These are phyloP conservation scores for Apiospora sp. DNA, from an alignment of 2,329 filamentous ascomycete genomes.

Conservation along the genomic window DNA sequence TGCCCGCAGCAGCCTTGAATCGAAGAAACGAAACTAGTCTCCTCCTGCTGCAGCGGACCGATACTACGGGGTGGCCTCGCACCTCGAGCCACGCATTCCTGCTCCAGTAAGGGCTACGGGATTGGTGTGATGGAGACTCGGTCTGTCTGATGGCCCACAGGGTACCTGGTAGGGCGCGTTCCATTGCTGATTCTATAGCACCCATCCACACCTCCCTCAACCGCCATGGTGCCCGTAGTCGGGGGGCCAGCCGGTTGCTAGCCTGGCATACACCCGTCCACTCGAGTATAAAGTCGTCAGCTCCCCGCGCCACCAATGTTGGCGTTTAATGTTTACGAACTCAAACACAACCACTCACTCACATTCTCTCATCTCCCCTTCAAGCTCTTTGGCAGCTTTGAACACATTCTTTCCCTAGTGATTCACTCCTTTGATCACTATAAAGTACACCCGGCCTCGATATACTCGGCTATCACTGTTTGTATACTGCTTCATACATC, in stretches of 20 bases:
- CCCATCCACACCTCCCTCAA: conserved; percentile 9
- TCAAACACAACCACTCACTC: conserved; percentile 30
- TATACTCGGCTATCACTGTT: conserved; percentile 27
- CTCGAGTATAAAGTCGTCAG: conserved; percentile 9
- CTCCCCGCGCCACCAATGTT: conserved; percentile 1
- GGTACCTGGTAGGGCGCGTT: conserved; percentile 12
- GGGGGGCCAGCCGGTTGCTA: conserved; percentile 1
- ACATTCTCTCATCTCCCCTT: conserved; percentile 34
- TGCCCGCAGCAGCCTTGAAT: conserved; percentile 20
- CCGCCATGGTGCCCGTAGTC: background rate
- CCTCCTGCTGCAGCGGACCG: conserved; percentile 9
- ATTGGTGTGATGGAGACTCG: conserved; percentile 13
- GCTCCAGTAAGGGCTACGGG: conserved; percentile 4
- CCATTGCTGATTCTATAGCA: conserved; percentile 3
- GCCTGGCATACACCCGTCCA: background rate
- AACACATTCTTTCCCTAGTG: conserved; percentile 37
- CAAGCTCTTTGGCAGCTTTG: conserved; percentile 35
- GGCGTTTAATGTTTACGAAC: conserved; percentile 1
- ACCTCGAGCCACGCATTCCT: conserved; percentile 5
- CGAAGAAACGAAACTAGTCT: conserved; percentile 8
- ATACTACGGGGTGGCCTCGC: background rate
- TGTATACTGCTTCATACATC: conserved; percentile 26
- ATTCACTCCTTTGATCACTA: conserved; percentile 42
- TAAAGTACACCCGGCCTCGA: conserved; percentile 29
- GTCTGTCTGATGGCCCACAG: conserved; percentile 2